Conservation (phyloP, 176 grass and related monocot genomes). For the Zoysia japonica region DNA sequence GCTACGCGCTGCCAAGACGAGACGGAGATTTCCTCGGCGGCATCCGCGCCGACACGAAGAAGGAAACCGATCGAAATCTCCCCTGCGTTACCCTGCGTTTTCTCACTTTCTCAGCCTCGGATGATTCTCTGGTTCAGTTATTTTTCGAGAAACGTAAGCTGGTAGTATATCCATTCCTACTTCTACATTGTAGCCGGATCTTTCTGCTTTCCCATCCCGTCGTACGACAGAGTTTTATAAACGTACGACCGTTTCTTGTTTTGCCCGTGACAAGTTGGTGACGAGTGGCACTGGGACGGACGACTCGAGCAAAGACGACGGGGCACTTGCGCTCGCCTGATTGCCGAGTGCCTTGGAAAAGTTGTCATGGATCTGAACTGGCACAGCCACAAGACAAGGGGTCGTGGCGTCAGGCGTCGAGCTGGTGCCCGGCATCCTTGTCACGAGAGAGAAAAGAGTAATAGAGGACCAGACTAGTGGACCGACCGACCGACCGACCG, state of each 20-base stretch:
- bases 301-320: neutral
- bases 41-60: conserved; percentile 9
- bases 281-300: neutral
- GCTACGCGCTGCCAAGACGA: neutral
- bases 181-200: no score
- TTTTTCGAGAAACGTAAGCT: neutral
- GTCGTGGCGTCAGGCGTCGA: neutral
- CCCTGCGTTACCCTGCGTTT: neutral
- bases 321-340: neutral
- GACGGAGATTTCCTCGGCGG: conserved; percentile 9
- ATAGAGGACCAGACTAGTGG: no score
- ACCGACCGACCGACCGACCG: no score
- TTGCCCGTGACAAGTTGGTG: no score
- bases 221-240: no score
- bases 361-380: neutral
- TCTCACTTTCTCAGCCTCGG: neutral
- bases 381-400: neutral
- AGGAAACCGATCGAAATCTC: neutral
- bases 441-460: neutral
- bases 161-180: neutral
- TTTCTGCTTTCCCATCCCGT: no score
- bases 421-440: neutral
- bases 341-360: neutral
- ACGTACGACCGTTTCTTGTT: no score
- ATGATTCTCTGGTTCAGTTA: neutral